Base-by-base conservation (phyloP, 805 yeast species). In the Candida succiphila region DNA sequence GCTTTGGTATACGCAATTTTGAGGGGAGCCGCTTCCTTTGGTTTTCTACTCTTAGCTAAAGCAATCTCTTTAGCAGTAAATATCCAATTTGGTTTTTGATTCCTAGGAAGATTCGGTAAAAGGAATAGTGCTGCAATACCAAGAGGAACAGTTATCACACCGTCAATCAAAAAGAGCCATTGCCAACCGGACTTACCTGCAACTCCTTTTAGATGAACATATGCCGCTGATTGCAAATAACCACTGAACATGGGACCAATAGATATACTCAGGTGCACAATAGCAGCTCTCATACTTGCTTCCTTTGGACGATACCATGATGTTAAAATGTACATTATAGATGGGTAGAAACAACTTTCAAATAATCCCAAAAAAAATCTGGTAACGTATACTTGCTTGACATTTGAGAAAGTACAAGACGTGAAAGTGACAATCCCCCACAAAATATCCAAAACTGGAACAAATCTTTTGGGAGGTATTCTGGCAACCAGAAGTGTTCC, bases 101-200 rank as follows among this genome's bases (percentile, higher is more conserved):
- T n/a, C n/a, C n/a, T n/a, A n/a, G n/a, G n/a, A n/a, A n/a, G n/a
- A n/a, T n/a, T n/a, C n/a, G n/a, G n/a, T n/a, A n/a, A n/a, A n/a
- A n/a, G n/a, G n/a, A n/a, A n/a, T n/a, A n/a, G n/a, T n/a, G n/a
- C n/a, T n/a, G n/a, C n/a, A n/a, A n/a, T n/a, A 20, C 78, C 82
- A 25, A 78, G 67, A 2, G 60, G 68, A 15, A 76, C 41, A 10
- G 78, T 68, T 30, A 78, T 63, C 32, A 69, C 48, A 13, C 76
- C 78, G 46, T 75, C 80, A 35, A 77, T 60, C 30, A 78, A 65
- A 43, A 74, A 77, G 46, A 73, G 68, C 82, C 83, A 76, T 56
- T 73, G 59, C 84, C 84, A 77, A n/a, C n/a, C n/a, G 7, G 79
- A 71, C 9, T 64, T 61, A 2, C 80, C 80, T 30, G 51, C 48